Percentiles rank a stretch among this genome's conserved stretches.
phyloP scores from a whole-genome alignment of 2,329 filamentous ascomycete genomes.

The Apiospora malaysiana region DNA sequence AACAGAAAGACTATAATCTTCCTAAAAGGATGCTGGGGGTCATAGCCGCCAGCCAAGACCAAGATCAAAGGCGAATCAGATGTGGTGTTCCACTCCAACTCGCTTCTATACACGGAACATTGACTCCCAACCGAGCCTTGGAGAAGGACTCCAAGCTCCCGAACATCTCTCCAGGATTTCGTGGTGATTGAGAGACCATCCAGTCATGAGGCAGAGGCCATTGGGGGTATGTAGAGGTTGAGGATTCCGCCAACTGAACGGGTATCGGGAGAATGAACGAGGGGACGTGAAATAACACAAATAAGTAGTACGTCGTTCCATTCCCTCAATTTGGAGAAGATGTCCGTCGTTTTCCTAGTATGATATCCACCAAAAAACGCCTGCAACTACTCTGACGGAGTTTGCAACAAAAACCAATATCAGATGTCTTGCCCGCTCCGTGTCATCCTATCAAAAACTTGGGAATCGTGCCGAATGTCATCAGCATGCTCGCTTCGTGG shows the following conservation, averaged over 20 bases:
- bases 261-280: conserved; percentile 30
- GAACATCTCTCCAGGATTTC: not conserved
- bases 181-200: not conserved
- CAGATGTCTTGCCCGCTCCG: conserved; percentile 31
- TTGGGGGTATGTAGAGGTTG: conserved; percentile 34
- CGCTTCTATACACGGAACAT: conserved; percentile 9
- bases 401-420: conserved; percentile 38
- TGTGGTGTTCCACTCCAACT: conserved; percentile 5
- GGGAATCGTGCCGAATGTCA: conserved; percentile 22
- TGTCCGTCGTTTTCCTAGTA: conserved; percentile 37
- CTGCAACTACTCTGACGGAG: conserved; percentile 27
- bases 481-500: conserved; percentile 9
- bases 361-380: conserved; percentile 40
- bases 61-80: conserved; percentile 9
- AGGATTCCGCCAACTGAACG: conserved; percentile 20
- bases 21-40: not conserved
- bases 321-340: conserved; percentile 32
- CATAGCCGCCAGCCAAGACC: conserved; percentile 8
- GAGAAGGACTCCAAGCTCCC: not conserved
- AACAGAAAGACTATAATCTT: conserved; percentile 18
- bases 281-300: conserved; percentile 35
- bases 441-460: conserved; percentile 33
- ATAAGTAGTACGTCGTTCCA: conserved; percentile 32
- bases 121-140: conserved; percentile 5
- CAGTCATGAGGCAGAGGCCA: not conserved